Percentiles rank a stretch among this genome's conserved stretches.
Conservation (phyloP, 2,329 filamentous ascomycete genomes). For the Rutstroemia sp. region DNA sequence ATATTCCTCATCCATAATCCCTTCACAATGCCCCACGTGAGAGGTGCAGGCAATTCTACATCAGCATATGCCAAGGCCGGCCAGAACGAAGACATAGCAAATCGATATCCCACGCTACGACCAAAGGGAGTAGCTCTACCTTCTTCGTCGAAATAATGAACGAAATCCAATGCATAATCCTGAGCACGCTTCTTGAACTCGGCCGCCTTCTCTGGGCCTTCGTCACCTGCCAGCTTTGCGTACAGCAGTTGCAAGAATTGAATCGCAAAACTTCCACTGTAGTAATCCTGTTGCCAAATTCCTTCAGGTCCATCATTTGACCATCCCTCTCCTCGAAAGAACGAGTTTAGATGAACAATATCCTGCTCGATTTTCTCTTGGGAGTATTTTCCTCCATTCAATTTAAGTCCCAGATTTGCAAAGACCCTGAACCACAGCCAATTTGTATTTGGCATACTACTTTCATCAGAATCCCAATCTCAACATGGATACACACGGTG, state of each 20-base stretch:
- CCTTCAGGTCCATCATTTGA: slow-evolving; percentile 73
- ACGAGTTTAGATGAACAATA: slow-evolving; percentile 71
- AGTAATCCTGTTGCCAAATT: slow-evolving; percentile 81
- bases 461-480: not conserved
- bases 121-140: slow-evolving; percentile 71
- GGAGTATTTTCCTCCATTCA: slow-evolving; percentile 65
- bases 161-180: slow-evolving; percentile 60
- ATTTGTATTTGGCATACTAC: slow-evolving; percentile 56
- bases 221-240: slow-evolving; percentile 59
- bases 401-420: slow-evolving; percentile 70
- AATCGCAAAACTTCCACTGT: slow-evolving; percentile 75
- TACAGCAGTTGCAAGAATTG: slow-evolving; percentile 75
- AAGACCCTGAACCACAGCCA: slow-evolving; percentile 84
- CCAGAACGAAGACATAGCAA: slow-evolving; percentile 82
- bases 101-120: slow-evolving; percentile 72
- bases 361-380: slow-evolving; percentile 64
- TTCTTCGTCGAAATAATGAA: slow-evolving; percentile 68
- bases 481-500: not conserved
- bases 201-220: slow-evolving; percentile 56
- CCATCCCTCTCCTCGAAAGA: slow-evolving; percentile 77
- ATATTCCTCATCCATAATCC: slow-evolving; percentile 67
- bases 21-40: slow-evolving; percentile 75
- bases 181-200: slow-evolving; percentile 65
- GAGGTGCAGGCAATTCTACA: slow-evolving; percentile 61
- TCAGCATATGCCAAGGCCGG: slow-evolving; percentile 68